These are phyloP conservation scores for Penicillium sp. DNA, from an alignment of 2,329 filamentous ascomycete species.

Conservation along the genomic window DNA sequence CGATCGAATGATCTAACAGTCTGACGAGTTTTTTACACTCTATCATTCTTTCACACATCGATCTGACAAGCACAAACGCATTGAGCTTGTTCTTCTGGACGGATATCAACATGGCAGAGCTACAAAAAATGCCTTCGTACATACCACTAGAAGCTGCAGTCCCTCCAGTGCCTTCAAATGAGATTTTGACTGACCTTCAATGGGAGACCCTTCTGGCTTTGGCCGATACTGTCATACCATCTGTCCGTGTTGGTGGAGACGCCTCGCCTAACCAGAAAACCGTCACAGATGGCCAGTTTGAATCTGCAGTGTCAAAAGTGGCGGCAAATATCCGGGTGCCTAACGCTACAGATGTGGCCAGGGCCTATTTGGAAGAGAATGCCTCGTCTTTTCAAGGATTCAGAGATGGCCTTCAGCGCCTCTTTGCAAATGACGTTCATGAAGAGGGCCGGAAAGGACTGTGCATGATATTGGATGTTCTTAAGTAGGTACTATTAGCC, in stretches of 20 bases:
- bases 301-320: conserved; percentile 35
- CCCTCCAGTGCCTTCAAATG: conserved; percentile 47
- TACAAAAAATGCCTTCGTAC: background rate
- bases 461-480: conserved; percentile 51
- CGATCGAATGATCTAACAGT: background rate
- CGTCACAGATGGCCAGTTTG: conserved; percentile 42
- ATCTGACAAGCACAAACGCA: background rate
- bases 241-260: conserved; percentile 42
- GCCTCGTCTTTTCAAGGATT: conserved; percentile 52
- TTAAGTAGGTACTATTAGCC: conserved; percentile 47
- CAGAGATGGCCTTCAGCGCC: conserved; percentile 48
- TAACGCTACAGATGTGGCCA: conserved; percentile 38
- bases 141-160: conserved; percentile 45
- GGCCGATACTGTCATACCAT: conserved; percentile 58
- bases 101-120: background rate
- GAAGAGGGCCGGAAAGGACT: conserved; percentile 51
- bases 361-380: conserved; percentile 50
- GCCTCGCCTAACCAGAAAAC: conserved; percentile 37
- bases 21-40: no score
- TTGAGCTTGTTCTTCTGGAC: background rate
- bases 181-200: conserved; percentile 55
- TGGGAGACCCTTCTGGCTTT: conserved; percentile 61
- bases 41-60: background rate
- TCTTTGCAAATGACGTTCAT: conserved; percentile 52
- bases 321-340: conserved; percentile 27